These are phyloP conservation scores for Tolypocladium inflatum DNA, from an alignment of 2,329 filamentous ascomycete species.

Conservation along the genomic window DNA sequence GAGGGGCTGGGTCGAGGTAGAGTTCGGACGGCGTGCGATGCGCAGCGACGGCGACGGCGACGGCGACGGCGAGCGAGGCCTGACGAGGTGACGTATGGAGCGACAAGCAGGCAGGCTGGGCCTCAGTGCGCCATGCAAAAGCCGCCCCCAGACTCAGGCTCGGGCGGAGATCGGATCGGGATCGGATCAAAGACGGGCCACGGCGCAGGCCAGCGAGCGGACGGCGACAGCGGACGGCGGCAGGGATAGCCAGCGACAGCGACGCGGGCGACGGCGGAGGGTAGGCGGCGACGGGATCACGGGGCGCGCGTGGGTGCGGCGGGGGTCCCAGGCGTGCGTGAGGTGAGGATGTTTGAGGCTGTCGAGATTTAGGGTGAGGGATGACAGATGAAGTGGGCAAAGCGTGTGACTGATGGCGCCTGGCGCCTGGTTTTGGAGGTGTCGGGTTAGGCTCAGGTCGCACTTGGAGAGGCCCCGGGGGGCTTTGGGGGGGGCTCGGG, in stretches of 20 bases:
- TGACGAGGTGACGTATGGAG: conserved; percentile 1
- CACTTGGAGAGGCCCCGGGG: neutral
- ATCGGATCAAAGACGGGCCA: conserved; percentile 4
- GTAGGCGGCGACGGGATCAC: neutral
- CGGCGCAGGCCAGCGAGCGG: neutral
- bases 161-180: conserved; percentile 5
- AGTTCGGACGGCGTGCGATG: neutral
- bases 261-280: neutral
- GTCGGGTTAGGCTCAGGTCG: conserved; percentile 15
- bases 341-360: neutral
- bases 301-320: neutral
- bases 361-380: neutral
- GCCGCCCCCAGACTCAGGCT: conserved; percentile 1
- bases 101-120: conserved; percentile 9
- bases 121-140: conserved; percentile 24
- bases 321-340: neutral
- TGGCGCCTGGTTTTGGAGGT: conserved; percentile 14
- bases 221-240: neutral
- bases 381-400: conserved; percentile 19
- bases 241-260: neutral
- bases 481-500: neutral
- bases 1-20: neutral
- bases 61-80: neutral
- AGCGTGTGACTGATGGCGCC: conserved; percentile 26
- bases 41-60: neutral